These are phyloP conservation scores for Magnolia changhungtana DNA, from an alignment of 164 flowering plant species.

Conservation along the genomic window DNA sequence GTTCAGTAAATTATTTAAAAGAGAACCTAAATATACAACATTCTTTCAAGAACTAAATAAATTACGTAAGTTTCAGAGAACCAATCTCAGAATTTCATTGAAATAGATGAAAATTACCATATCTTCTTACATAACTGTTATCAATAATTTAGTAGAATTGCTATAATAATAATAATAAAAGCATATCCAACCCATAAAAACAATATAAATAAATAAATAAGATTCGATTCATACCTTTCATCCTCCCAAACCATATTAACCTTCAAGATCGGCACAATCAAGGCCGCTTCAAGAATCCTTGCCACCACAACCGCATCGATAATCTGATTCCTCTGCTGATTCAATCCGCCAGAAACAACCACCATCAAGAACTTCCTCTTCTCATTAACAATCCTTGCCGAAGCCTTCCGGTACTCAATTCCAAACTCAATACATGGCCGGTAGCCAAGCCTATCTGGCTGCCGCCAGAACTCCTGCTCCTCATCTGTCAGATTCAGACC, in stretches of 20 bases:
- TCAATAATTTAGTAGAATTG: neutral
- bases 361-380: conserved; percentile 54
- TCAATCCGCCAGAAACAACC: conserved; percentile 56
- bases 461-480: conserved; percentile 60
- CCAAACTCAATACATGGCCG: conserved; percentile 53
- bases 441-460: conserved; percentile 48
- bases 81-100: neutral
- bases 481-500: conserved; percentile 28
- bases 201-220: neutral
- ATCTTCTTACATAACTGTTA: neutral
- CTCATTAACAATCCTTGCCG: conserved; percentile 37
- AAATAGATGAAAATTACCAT: neutral
- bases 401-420: conserved; percentile 38
- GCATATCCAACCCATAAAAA: neutral
- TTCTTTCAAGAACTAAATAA: neutral
- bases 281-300: conserved; percentile 52
- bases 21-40: neutral
- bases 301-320: conserved; percentile 69
- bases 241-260: conserved; percentile 49
- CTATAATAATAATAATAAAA: neutral
- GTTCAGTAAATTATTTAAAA: too few relatives aligned
- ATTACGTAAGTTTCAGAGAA: neutral
- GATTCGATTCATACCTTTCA: conserved; percentile 36
- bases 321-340: conserved; percentile 64
- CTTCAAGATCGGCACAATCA: conserved; percentile 55